Percentiles rank a stretch among this genome's conserved stretches.
Conservation (phyloP, 495 filamentous ascomycete genomes). For the Cercophora scortea region DNA sequence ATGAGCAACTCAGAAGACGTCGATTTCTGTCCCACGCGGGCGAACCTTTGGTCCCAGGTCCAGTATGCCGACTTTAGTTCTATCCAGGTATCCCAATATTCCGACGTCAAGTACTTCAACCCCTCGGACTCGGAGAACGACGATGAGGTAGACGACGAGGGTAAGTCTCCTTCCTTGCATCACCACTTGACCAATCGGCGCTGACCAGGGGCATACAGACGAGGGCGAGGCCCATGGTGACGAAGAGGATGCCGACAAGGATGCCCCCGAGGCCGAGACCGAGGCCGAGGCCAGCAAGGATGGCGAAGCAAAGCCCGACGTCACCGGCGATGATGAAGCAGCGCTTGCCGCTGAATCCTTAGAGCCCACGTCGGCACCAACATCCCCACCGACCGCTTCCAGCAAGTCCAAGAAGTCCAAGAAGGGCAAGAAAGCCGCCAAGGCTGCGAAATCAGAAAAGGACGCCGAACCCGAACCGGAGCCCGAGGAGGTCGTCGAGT, state of each 20-base stretch:
- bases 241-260: neutral
- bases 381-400: constrained; percentile 1
- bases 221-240: neutral
- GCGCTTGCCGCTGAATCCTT: neutral
- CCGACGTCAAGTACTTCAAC: constrained; percentile 28
- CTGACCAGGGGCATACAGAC: neutral
- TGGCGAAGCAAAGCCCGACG: neutral
- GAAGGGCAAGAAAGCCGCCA: constrained; percentile 23
- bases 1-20: constrained; percentile 29
- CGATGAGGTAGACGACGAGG: constrained; percentile 15
- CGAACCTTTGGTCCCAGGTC: constrained; percentile 25
- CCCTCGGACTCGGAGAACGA: constrained; percentile 26
- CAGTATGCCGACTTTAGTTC: constrained; percentile 32
- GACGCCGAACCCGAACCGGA: constrained; percentile 4
- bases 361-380: constrained; percentile 1
- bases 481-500: constrained; percentile 3
- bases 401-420: constrained; percentile 12
- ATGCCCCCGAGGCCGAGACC: neutral
- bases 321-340: neutral
- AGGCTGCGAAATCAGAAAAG: constrained; percentile 7
- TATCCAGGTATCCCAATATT: constrained; percentile 31
- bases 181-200: neutral
- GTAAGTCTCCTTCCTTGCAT: constrained; percentile 1
- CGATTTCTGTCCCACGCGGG: constrained; percentile 31
- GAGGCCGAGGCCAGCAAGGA: neutral